Evolutionary conservation across 352 stramenopile genomes (phyloP).

Genomic region (Phytophthora fragariae): DNA sequence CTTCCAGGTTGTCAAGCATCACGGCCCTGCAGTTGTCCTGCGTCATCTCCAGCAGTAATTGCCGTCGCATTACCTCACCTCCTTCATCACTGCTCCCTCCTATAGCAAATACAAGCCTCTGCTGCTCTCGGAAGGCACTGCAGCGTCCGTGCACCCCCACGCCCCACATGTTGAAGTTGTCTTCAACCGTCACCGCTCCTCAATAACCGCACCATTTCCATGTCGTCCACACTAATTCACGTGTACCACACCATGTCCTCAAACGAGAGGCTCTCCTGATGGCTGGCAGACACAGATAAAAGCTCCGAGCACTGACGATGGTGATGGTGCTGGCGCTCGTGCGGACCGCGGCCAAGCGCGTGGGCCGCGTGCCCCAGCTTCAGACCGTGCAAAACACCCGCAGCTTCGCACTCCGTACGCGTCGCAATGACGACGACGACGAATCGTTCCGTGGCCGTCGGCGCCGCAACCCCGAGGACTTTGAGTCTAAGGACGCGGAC

Average conservation of each 20-base stretch:
- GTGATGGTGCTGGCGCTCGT: conserved; percentile 48
- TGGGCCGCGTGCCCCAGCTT: conserved; percentile 19
- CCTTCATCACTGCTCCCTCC: conserved; percentile 11
- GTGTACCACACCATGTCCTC: conserved; percentile 9
- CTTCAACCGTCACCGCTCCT: conserved; percentile 13
- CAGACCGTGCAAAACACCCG: conserved; percentile 10
- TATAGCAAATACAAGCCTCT: conserved; percentile 66
- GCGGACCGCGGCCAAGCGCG: conserved; percentile 53
- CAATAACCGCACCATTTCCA: neutral
- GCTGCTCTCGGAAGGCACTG: conserved; percentile 46
- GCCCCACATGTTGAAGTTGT: conserved; percentile 60
- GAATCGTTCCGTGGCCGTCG: conserved; percentile 36
- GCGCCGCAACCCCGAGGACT: conserved; percentile 30
- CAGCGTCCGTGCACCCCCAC: conserved; percentile 41
- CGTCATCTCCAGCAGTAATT: conserved; percentile 41
- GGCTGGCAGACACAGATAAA: conserved; percentile 33
- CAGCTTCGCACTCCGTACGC: conserved; percentile 29
- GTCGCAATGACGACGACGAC: conserved; percentile 32
- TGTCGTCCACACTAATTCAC: conserved; percentile 10
- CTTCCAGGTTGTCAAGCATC: conserved; percentile 38
- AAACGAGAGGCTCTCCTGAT: conserved; percentile 34
- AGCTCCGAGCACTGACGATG: conserved; percentile 28
- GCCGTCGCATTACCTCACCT: conserved; percentile 20
- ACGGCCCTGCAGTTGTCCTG: conserved; percentile 51
- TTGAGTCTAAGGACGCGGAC: conserved; percentile 18